Conservation (phyloP, 495 filamentous ascomycete species). For the Penicillium simplicissimum region DNA sequence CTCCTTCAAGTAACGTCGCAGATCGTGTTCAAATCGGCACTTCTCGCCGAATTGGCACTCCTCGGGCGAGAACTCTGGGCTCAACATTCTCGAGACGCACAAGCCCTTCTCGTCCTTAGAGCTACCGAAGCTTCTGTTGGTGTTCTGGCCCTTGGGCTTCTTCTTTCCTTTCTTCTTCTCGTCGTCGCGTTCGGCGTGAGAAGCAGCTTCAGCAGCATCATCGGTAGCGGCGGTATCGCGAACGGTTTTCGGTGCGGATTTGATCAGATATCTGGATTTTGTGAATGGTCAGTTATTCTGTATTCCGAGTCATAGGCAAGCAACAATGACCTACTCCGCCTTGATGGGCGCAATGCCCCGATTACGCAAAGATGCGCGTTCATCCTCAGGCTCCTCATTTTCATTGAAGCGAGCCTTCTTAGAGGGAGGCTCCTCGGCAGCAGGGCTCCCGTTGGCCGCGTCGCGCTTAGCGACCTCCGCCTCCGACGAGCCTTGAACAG, state of each 20-base stretch:
- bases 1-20: conserved; percentile 80
- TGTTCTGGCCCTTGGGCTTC: conserved; percentile 81
- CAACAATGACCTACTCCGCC: conserved; percentile 62
- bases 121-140: conserved; percentile 75
- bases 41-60: conserved; percentile 73
- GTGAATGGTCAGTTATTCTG: conserved; percentile 10
- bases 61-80: conserved; percentile 71
- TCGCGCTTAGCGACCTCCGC: conserved; percentile 20
- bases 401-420: conserved; percentile 63
- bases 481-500: conserved; percentile 10
- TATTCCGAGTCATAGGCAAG: neutral
- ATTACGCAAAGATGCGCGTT: conserved; percentile 42
- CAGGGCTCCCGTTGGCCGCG: conserved; percentile 12
- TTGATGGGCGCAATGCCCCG: conserved; percentile 83
- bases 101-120: conserved; percentile 76
- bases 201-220: conserved; percentile 68
- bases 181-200: conserved; percentile 39
- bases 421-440: conserved; percentile 49
- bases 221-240: conserved; percentile 44
- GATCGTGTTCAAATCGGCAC: conserved; percentile 77
- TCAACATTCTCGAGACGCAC: conserved; percentile 67
- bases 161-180: conserved; percentile 60
- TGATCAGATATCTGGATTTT: conserved; percentile 58
- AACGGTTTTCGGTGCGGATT: conserved; percentile 26
- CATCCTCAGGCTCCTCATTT: conserved; percentile 24